Evolutionary conservation across 2,329 filamentous ascomycete genomes (phyloP).

Genomic region (Arthrobotrys musiformis): DNA sequence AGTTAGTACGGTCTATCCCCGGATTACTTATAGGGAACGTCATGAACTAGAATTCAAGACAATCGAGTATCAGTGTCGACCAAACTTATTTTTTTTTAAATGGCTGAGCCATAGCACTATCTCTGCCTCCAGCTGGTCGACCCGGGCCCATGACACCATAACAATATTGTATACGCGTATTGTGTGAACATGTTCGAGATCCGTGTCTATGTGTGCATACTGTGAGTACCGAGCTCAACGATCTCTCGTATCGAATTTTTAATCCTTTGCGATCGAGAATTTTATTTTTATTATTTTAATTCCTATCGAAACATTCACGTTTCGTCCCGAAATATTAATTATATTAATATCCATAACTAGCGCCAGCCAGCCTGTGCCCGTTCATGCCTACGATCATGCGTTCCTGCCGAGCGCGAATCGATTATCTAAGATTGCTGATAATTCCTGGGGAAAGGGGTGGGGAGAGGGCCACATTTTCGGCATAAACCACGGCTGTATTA

Average conservation of each 20-base stretch:
- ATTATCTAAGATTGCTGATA: conserved; percentile 14
- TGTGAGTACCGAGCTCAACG: no score
- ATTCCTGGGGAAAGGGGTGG: neutral
- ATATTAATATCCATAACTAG: no score
- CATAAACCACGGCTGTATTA: neutral
- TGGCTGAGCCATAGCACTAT: conserved; percentile 8
- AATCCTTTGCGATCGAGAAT: no score
- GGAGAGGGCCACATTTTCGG: neutral
- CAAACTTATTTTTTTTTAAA: neutral
- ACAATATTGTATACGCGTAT: no score
- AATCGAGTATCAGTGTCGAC: neutral
- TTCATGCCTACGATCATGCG: neutral
- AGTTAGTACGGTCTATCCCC: neutral
- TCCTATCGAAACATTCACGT: neutral
- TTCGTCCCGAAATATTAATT: neutral
- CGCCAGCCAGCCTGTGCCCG: neutral
- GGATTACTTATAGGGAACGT: conserved; percentile 7
- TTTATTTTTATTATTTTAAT: neutral
- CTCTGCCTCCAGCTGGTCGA: no score
- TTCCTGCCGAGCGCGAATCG: neutral
- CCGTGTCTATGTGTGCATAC: no score
- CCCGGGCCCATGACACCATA: no score
- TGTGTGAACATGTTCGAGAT: no score
- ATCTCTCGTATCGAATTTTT: no score
- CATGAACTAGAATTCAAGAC: neutral